phyloP scores from a whole-genome alignment of 345 rosid species.

The Corymbia maculata region DNA sequence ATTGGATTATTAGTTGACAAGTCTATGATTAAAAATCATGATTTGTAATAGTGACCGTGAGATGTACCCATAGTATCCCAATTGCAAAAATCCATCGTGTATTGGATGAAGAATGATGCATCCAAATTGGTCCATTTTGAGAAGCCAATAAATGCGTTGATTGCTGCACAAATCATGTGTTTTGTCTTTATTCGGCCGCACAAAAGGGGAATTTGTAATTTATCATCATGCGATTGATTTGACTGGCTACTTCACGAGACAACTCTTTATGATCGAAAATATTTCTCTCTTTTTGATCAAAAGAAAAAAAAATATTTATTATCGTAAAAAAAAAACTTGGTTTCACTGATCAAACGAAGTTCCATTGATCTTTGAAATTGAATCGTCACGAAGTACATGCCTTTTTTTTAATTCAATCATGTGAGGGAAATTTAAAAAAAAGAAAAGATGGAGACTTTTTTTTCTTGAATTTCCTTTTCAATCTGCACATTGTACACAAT shows the following conservation, averaged over 20 bases:
- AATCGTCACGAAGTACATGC: background rate
- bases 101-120: background rate
- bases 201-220: background rate
- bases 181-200: background rate
- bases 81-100: background rate
- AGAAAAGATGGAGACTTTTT: background rate
- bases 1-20: background rate
- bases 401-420: background rate
- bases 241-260: background rate
- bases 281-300: background rate
- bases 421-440: background rate
- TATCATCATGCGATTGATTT: background rate
- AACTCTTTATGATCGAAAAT: background rate
- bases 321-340: background rate
- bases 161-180: background rate
- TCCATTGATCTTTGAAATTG: background rate
- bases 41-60: background rate
- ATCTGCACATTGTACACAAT: background rate
- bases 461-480: background rate
- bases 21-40: rapidly evolving
- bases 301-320: background rate
- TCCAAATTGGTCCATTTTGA: background rate
- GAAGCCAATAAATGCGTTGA: background rate
- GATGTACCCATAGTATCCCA: rapidly evolving
- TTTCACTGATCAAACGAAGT: background rate